Evolutionary conservation across 2,329 filamentous ascomycete species (phyloP), one percentile per base, ranked within the genome.

Genomic region (Ambrosiella xylebori): DNA sequence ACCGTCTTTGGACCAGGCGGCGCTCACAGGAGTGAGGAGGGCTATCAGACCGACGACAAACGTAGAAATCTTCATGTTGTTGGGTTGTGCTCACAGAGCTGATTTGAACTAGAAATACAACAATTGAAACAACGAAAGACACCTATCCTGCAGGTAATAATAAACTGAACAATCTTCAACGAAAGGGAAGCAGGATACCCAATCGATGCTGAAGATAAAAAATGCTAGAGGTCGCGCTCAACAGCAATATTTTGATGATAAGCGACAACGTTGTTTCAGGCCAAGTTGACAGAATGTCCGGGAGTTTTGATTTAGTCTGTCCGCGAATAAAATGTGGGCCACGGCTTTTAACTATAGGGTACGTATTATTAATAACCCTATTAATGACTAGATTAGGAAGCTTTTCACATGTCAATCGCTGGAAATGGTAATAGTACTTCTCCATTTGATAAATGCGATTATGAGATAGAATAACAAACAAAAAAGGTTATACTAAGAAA

Each of bases 1-100:
- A 86, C 87, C 87, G 78, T 95, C 88, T 71, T 93, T 93, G 59
- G 81, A 82, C 88, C 89, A 95, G 52, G 87, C 87, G 54, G 82
- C 79, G 61, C 79, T 79, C 62, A 90, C 71, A 44, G 81, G 76
- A 61, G 78, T 79, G 63, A 88, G 71, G 64, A 85, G 71, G 72
- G 81, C 80, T 69, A 87, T 71, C 61, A 91, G 77, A 69, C 86
- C 76, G 64, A 91, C 66, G 57, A 84, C 77, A 65, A 86, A 72
- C 64, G 82, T 72, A 60, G 80, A 75, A 65, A 82, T 72, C 78
- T 78, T 89, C 88, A 94, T 94, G 64, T 72, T 81, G 66, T 71
- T 9, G 17, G 47, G 27, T 7, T 11, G 19, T 27, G 17, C 47
- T 51, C 17, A 8, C 7, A 36, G 27, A 51, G 47, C 19, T 27